These are phyloP conservation scores for Pythium brachiatum DNA, from an alignment of 352 stramenopile species.

Conservation along the genomic window DNA sequence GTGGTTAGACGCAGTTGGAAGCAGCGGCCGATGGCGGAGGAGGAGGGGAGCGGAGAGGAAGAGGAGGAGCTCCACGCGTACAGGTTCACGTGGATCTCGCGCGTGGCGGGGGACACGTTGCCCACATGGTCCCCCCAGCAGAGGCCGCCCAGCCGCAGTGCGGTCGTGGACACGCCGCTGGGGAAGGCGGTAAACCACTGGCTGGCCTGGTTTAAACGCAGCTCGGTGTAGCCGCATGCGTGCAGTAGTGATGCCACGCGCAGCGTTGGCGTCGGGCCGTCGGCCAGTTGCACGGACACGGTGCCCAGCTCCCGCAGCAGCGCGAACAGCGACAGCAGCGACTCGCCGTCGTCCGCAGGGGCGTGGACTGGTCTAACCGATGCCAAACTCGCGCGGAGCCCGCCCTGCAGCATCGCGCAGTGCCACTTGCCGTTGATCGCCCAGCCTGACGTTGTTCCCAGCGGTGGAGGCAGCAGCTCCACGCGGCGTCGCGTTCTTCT, in stretches of 20 bases:
- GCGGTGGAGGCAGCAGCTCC: no score
- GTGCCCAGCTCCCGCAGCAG: constrained; percentile 8
- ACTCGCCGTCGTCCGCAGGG: background rate
- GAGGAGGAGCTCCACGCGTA: constrained; percentile 6
- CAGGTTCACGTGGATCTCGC: constrained; percentile 7
- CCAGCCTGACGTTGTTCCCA: no score
- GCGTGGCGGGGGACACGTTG: background rate
- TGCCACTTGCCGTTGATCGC: constrained; percentile 5
- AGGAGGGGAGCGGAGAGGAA: background rate
- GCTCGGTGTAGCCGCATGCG: background rate
- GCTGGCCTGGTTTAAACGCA: constrained; percentile 1
- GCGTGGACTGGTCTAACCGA: background rate
- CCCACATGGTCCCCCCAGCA: constrained; percentile 11
- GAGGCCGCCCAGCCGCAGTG: background rate
- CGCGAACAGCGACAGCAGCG: constrained; percentile 10
- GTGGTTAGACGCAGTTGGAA: constrained; percentile 4
- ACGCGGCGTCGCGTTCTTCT: background rate
- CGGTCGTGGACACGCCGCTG: constrained; percentile 3
- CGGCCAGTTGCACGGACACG: background rate
- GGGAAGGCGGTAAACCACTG: constrained; percentile 15
- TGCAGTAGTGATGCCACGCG: constrained; percentile 5
- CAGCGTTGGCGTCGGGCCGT: background rate
- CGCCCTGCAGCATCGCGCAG: constrained; percentile 1
- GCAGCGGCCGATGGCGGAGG: constrained; percentile 4
- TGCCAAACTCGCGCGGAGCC: background rate